Percentiles rank a stretch among this genome's conserved stretches.
These are phyloP conservation scores for Xylaria castorea DNA, from an alignment of 495 filamentous ascomycete genomes.

Conservation along the genomic window DNA sequence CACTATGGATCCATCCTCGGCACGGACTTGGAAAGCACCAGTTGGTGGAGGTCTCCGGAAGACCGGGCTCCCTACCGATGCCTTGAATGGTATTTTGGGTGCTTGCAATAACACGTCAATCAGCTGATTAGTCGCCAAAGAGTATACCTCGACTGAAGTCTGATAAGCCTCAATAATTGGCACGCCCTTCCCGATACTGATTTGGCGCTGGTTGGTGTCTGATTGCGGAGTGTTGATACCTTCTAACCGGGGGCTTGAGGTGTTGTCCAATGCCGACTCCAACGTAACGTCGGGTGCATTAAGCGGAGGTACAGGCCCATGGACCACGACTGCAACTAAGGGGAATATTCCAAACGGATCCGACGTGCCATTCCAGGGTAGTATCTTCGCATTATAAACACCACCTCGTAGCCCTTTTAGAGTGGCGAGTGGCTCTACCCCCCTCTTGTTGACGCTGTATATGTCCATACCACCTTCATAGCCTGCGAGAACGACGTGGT, in stretches of 20 bases:
- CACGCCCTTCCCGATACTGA: conserved; percentile 28
- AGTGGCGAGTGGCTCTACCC: conserved; percentile 67
- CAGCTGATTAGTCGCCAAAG: conserved; percentile 70
- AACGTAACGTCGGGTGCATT: conserved; percentile 40
- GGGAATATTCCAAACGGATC: conserved; percentile 53
- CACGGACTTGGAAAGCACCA: conserved; percentile 73
- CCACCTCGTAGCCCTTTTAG: conserved; percentile 78
- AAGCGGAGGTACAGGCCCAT: conserved; percentile 66
- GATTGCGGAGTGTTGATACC: conserved; percentile 41
- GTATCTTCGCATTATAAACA: conserved; percentile 80
- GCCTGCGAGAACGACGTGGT: conserved; percentile 76
- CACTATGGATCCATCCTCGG: conserved; percentile 69
- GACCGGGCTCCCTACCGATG: conserved; percentile 58
- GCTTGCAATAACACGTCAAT: conserved; percentile 72
- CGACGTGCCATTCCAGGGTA: conserved; percentile 59
- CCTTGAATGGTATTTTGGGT: conserved; percentile 53
- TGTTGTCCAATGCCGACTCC: conserved; percentile 48
- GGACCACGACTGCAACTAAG: conserved; percentile 75
- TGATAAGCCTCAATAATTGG: conserved; percentile 68
- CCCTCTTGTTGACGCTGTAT: conserved; percentile 69
- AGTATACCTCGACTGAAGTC: conserved; percentile 86
- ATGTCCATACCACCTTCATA: conserved; percentile 78
- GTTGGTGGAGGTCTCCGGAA: conserved; percentile 67
- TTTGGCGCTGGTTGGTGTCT: conserved; percentile 36
- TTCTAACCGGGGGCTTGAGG: conserved; percentile 48